Conservation (phyloP, 164 flowering plant genomes). For the Platanus orientalis region DNA sequence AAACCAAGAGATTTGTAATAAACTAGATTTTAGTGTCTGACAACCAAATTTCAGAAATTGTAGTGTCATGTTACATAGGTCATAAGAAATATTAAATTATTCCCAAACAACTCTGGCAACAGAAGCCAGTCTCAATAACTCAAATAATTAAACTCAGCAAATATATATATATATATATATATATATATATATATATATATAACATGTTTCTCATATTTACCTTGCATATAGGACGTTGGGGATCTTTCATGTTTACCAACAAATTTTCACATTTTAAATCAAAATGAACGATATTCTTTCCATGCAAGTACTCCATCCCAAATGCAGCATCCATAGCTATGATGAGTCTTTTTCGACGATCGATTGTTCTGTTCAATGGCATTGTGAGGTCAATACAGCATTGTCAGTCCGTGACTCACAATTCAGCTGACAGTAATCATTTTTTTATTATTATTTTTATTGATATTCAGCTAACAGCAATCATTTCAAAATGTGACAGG, state of each 20-base stretch:
- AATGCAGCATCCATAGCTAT: conserved; percentile 95
- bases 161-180: too few relatives aligned
- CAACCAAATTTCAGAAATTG: too few relatives aligned
- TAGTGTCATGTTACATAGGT: too few relatives aligned
- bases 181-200: too few relatives aligned
- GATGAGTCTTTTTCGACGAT: conserved; percentile 94
- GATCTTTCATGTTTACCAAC: conserved; percentile 93
- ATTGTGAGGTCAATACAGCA: not conserved
- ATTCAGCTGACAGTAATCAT: not conserved
- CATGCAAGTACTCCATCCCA: conserved; percentile 98
- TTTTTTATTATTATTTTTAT: too few relatives aligned
- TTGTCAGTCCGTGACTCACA: not conserved
- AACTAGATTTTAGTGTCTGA: too few relatives aligned
- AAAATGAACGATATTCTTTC: conserved; percentile 91
- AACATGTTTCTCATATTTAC: too few relatives aligned
- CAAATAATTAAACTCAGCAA: not conserved
- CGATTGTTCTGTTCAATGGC: conserved; percentile 69
- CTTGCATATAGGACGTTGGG: conserved; percentile 95
- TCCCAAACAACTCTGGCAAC: not conserved
- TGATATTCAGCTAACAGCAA: not conserved
- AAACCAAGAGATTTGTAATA: too few relatives aligned
- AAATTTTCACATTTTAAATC: conserved; percentile 95
- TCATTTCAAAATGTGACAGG: not conserved
- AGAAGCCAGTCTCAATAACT: not conserved
- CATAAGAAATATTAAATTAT: too few relatives aligned